These are phyloP conservation scores for Naganishia antarctica DNA, from an alignment of 768 basidiomycete genomes.

Conservation along the genomic window DNA sequence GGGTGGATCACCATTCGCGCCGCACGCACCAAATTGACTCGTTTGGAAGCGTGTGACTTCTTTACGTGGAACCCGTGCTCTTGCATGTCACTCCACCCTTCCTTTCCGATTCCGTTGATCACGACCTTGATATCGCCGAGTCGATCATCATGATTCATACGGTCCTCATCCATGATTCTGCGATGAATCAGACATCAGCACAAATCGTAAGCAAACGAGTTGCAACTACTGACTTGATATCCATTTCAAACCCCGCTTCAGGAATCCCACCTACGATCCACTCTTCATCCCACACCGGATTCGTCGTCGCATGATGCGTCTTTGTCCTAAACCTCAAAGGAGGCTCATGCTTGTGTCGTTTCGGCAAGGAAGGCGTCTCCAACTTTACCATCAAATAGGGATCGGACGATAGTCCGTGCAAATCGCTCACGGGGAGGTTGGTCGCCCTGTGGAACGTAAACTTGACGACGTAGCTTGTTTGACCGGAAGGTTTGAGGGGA, in stretches of 20 bases:
- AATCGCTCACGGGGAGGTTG: constrained; percentile 42
- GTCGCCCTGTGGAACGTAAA: constrained; percentile 42
- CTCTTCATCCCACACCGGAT: constrained; percentile 37
- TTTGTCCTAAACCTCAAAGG: constrained; percentile 36
- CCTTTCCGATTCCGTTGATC: constrained; percentile 2
- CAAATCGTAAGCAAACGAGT: background rate
- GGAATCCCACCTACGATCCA: constrained; percentile 44
- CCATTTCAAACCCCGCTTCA: constrained; percentile 34
- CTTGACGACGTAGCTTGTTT: constrained; percentile 39
- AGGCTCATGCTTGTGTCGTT: constrained; percentile 37
- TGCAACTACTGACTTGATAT: constrained; percentile 13
- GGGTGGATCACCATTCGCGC: background rate
- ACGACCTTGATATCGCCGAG: constrained; percentile 37
- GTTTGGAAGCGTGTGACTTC: constrained; percentile 35
- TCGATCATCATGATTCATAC: constrained; percentile 42
- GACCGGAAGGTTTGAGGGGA: constrained; percentile 30
- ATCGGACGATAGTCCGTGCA: constrained; percentile 37
- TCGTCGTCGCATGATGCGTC: constrained; percentile 32
- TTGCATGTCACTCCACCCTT: constrained; percentile 29
- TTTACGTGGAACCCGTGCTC: constrained; percentile 36
- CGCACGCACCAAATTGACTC: constrained; percentile 35
- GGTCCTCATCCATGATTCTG: constrained; percentile 44
- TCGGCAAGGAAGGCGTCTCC: constrained; percentile 29
- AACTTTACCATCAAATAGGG: constrained; percentile 43
- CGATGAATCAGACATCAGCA: background rate